Conservation (phyloP, 2,329 filamentous ascomycete species). For the Sporothrix schenckii region DNA sequence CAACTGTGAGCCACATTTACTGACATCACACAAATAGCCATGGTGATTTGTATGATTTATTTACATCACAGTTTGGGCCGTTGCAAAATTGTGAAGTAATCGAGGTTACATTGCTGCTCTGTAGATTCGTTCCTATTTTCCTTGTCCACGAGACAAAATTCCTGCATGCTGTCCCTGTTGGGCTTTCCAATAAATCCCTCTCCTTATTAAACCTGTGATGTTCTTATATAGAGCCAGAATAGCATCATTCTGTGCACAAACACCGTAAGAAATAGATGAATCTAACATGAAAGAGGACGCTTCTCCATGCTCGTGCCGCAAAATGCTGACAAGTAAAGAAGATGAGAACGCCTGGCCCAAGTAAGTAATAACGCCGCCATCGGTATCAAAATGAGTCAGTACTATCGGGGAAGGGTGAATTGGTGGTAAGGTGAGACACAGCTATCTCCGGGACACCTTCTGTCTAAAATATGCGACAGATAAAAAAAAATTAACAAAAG, state of each 20-base stretch:
- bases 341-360: background rate
- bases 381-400: background rate
- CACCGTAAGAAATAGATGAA: background rate
- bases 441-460: background rate
- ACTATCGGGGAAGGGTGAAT: background rate
- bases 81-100: background rate
- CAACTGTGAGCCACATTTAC: background rate
- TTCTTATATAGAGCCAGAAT: conserved; percentile 18
- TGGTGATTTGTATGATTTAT: background rate
- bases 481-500: background rate
- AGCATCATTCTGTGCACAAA: background rate
- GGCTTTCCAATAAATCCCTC: no score
- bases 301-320: background rate
- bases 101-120: background rate
- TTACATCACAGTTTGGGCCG: no score
- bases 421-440: background rate
- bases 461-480: background rate
- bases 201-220: no score
- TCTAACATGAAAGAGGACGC: background rate
- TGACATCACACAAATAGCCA: background rate
- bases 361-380: conserved; percentile 1
- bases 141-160: background rate
- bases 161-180: background rate
- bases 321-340: background rate
- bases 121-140: background rate